Base-by-base conservation (phyloP, 75 land plant species). In the Cryptomeria japonica region DNA sequence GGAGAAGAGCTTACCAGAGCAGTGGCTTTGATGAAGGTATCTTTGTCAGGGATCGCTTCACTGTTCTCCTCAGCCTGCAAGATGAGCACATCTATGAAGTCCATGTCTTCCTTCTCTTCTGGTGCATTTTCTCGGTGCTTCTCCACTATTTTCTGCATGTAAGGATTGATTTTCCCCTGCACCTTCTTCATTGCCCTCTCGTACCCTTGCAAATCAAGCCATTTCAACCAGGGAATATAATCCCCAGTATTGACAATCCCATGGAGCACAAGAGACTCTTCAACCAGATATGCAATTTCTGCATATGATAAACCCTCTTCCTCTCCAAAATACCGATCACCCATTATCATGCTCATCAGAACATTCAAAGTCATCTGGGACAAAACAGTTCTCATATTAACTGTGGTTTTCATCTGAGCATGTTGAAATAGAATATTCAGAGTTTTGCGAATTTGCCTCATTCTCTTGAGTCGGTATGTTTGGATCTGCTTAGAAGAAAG, bases 191-290 rank as follows among this genome's bases (percentile, higher is more conserved):
- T 83, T 0, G 58, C 38, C 15, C 46, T 49, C 44, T 46, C 61
- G 0, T 82, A 44, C 44, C 92, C 94, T 79, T 92, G 90, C 46
- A 91, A 68, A 75, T 93, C 94, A 56, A 93, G 77, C n/a, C 80
- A 70, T 34, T 41, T 72, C 72, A 92, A 37, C 41, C 80, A 91
- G 3, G 93, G 94, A 34, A 93, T 61, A 38, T 83, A 93, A 39
- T 93, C 93, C 9, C 86, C 92, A 10, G 89, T 58, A 72, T 89
- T 88, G 84, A 88, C 55, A 49, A 77, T 32, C 15, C 61, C 87
- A 3, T 46, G 87, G 38, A 90, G 41, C 38, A 55, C 13, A 41
- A 61, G 14, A 39, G 16, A 75, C 70, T 90, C 93, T 15, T 83
- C 61, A 83, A 93, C 41, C 55, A 87, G 22, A 39, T 49, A 44